Conservation (phyloP, 2,329 filamentous ascomycete genomes). For the Diaporthe caulivora region DNA sequence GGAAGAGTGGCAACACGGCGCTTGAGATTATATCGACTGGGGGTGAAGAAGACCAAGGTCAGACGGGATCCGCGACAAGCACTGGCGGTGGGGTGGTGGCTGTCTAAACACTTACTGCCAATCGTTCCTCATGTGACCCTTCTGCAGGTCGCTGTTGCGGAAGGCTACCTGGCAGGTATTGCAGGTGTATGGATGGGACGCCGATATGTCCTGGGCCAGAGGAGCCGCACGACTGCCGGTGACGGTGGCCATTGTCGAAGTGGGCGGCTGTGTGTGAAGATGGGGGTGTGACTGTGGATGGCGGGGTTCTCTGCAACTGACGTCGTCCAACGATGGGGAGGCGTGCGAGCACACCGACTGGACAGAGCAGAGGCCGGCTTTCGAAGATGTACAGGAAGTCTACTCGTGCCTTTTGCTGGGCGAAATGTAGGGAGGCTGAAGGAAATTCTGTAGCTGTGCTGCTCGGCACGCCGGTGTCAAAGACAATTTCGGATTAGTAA, state of each 20-base stretch:
- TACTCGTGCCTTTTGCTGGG: background rate
- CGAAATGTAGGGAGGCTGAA: background rate
- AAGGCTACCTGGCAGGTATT: slow-evolving; percentile 99
- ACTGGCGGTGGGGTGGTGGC: background rate
- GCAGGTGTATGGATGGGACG: slow-evolving; percentile 92
- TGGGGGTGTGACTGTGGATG: background rate
- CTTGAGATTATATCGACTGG: slow-evolving; percentile 94
- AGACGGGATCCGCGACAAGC: slow-evolving; percentile 29
- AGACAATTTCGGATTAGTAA: slow-evolving; percentile 33
- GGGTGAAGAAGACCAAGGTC: slow-evolving; percentile 8
- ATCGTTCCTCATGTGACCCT: slow-evolving; percentile 96
- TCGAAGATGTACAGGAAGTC: background rate
- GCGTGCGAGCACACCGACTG: background rate
- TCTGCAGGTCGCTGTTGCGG: slow-evolving; percentile 91
- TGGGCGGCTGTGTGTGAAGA: background rate
- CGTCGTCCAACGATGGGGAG: background rate
- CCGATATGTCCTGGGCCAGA: slow-evolving; percentile 49
- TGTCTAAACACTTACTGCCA: slow-evolving; percentile 82
- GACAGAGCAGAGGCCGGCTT: background rate
- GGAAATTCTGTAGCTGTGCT: background rate
- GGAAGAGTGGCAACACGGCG: slow-evolving; percentile 91
- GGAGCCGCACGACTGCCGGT: slow-evolving; percentile 51
- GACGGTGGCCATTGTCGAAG: slow-evolving; percentile 63
- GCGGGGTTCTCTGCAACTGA: slow-evolving; percentile 19
- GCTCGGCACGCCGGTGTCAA: background rate